Conservation (phyloP, 306 rosid species). For the Acacia melanoxylon region DNA sequence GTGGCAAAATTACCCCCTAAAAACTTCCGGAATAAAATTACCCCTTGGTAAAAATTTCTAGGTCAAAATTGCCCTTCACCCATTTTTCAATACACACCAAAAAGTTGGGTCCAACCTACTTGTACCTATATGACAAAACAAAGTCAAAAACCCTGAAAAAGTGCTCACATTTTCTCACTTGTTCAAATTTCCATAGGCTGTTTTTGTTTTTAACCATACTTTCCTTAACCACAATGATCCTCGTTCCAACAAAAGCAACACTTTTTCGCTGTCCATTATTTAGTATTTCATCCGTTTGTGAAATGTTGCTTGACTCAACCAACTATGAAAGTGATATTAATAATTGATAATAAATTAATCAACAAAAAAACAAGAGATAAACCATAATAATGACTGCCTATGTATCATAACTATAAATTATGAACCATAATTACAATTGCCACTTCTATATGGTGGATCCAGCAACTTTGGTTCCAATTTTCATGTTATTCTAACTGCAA, state of each 20-base stretch:
- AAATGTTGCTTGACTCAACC: not conserved
- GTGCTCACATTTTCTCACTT: slow-evolving; percentile 56
- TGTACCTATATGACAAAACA: slow-evolving; percentile 40
- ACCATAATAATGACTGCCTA: not conserved
- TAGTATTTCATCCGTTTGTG: not conserved
- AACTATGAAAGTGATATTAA: not conserved
- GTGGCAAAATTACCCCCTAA: accelerated
- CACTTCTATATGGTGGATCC: not conserved
- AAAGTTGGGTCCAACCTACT: slow-evolving; percentile 39
- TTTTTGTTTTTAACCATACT: not conserved
- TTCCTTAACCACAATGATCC: slow-evolving; percentile 34
- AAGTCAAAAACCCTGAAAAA: slow-evolving; percentile 40
- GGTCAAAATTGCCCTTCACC: too few species aligned
- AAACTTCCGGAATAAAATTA: too few species aligned
- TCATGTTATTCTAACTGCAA: not conserved
- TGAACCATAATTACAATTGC: not conserved
- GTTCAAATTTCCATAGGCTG: not conserved
- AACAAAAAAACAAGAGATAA: not conserved
- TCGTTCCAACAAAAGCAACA: slow-evolving; percentile 33
- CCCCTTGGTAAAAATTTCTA: accelerated
- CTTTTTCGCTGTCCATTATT: slow-evolving; percentile 35
- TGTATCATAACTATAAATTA: not conserved
- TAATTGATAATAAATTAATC: not conserved
- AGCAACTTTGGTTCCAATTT: not conserved
- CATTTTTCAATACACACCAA: slow-evolving; percentile 34